Conservation (phyloP, 371 early-diverging fungal species). For the Mucor lusitanicus region DNA sequence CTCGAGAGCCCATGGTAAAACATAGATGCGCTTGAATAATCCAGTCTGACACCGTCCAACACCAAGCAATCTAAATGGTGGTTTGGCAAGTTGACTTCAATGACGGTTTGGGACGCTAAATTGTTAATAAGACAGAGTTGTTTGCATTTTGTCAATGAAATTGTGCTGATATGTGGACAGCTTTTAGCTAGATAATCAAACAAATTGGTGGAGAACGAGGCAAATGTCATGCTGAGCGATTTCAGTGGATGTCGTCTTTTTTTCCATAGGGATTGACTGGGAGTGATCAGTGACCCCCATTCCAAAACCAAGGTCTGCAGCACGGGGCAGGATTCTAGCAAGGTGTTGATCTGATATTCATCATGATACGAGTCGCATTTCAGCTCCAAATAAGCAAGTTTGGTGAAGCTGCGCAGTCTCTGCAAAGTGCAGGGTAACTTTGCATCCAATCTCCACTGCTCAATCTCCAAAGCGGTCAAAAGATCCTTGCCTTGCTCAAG, state of each 20-base stretch:
- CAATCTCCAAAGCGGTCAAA: slow-evolving; percentile 12
- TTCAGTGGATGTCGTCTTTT: neutral
- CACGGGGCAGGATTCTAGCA: slow-evolving; percentile 8
- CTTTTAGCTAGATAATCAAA: slow-evolving; percentile 1
- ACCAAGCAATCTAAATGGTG: slow-evolving; percentile 1
- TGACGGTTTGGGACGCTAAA: neutral
- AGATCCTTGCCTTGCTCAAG: neutral
- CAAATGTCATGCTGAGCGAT: neutral
- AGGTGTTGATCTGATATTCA: slow-evolving; percentile 7
- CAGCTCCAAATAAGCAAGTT: slow-evolving; percentile 2
- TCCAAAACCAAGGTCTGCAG: slow-evolving; percentile 7
- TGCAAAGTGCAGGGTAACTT: neutral
- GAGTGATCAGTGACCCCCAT: slow-evolving; percentile 9
- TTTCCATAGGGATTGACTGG: neutral
- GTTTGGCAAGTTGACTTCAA: slow-evolving; percentile 3
- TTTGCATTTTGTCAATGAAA: slow-evolving; percentile 10
- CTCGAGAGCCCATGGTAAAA: slow-evolving; percentile 9
- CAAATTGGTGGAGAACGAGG: slow-evolving; percentile 3
- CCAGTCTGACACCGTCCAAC: slow-evolving; percentile 13
- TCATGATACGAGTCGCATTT: slow-evolving; percentile 19
- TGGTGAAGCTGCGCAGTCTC: neutral
- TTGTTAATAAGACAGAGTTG: neutral
- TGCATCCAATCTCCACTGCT: slow-evolving; percentile 17
- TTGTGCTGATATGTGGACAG: neutral
- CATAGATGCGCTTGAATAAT: slow-evolving; percentile 4